A percentile compares a stretch with the other conserved stretches of the same genome.
Conservation (phyloP, 73 alveolate genomes). For the Diophrys appendiculata region DNA sequence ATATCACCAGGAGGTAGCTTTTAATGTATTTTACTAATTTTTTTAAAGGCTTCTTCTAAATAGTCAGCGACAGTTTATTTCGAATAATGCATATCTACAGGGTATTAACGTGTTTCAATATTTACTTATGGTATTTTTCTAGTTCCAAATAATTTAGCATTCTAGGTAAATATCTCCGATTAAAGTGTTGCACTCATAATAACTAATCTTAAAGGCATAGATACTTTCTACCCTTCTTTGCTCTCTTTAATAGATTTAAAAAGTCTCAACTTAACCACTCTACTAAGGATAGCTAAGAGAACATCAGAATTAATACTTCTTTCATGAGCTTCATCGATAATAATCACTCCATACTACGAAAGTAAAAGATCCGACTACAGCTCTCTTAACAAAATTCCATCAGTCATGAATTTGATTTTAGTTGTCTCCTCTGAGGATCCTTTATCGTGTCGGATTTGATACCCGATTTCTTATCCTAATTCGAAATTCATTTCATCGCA, state of each 20-base stretch:
- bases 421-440: conserved; percentile 72
- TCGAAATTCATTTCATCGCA: conserved; percentile 85
- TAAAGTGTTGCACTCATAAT: conserved; percentile 98
- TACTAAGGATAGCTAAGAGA: conserved; percentile 88
- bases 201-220: conserved; percentile 87
- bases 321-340: conserved; percentile 99
- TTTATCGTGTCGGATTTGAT: conserved; percentile 92
- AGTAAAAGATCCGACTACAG: conserved; percentile 83
- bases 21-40: conserved; percentile 89
- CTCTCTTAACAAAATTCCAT: conserved; percentile 95
- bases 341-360: conserved; percentile 90
- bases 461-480: conserved; percentile 92
- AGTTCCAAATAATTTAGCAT: conserved; percentile 74
- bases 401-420: conserved; percentile 96
- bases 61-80: conserved; percentile 91
- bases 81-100: conserved; percentile 86
- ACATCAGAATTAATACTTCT: conserved; percentile 97
- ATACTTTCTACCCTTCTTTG: conserved; percentile 53
- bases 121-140: conserved; percentile 72
- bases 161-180: conserved; percentile 90
- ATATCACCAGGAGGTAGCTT: conserved; percentile 95
- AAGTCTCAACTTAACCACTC: conserved; percentile 86
- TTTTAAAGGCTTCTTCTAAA: conserved; percentile 90
- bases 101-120: conserved; percentile 91
- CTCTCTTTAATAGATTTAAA: conserved; percentile 71